Evolutionary conservation across 2,329 filamentous ascomycete species (phyloP), one percentile per base, ranked within the genome.

Genomic region (Trichoderma pleuroti): DNA sequence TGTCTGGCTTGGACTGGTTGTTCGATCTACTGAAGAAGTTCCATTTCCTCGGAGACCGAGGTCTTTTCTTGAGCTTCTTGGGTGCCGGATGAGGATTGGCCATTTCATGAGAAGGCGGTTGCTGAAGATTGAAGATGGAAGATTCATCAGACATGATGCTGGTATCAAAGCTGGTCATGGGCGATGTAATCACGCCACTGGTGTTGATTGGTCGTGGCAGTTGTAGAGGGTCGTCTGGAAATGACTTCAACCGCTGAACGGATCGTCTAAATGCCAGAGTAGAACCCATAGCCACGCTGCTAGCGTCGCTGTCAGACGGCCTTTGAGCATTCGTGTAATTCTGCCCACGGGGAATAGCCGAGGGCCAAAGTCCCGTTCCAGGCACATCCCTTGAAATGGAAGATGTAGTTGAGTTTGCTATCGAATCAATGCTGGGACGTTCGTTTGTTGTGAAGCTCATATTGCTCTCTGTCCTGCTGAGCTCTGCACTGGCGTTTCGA

Each of bases 1-100:
- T 76, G 18, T 77, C 77, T 71, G 74, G 75, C 65, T 77, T 76
- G 3, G 82, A 75, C 54, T 83, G 81, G 42, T 78, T 83, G 34
- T 87, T 85, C 0, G 86, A 86, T 60, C 87, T 83, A 62, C 88
- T 84, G 74, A 91, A 91, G 14, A 90, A 77, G 73, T 90, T 90
- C 89, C 89, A 91, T 74, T 86, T 89, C 9, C 86, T 84, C 28
- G 88, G 87, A 30, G 86, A 88, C 56, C 83, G 85, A 1, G 84
- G 77, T 67, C 84, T 83, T 77, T 89, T 90, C 26, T 84, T 82
- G 26, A 88, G 78, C 77, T 90, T 90, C 78, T 85, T 89, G 0
- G 86, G 80, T 1, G 76, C 77, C 30, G 70, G 73, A 26, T 72
- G 78, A 3, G 77, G 74, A 12, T 77, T 71, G 57, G 71, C 74